Base-by-base conservation (phyloP, 306 rosid species). In the Sechiopsis laciniata region DNA sequence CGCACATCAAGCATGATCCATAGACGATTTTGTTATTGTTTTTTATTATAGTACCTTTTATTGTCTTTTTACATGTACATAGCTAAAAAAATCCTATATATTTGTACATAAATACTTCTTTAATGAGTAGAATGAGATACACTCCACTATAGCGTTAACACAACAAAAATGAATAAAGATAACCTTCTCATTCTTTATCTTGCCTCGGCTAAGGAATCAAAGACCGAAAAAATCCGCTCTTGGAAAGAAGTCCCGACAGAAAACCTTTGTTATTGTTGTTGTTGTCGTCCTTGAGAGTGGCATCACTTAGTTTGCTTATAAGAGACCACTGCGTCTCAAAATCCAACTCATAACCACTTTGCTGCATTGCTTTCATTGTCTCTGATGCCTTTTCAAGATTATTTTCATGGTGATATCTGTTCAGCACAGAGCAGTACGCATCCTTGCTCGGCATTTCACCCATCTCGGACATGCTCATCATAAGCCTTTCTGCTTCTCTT, bases 251-350 rank as follows among this genome's bases (percentile, higher is more conserved):
- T 69, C 83, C 85, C 26, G 92, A 79, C 53, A 94, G 83, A 83
- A 94, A 89, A 32, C 97, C 94, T 84, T 76, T 73, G 20, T 80
- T 76, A 16, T 77, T 82, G 73, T 68, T 80, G 64, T 75, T 77
- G 24, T 35, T 48, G 66, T 57, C 74, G 45, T 42, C 48, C 78
- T 87, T 88, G 67, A 69, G 70, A 58, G 75, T 72, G 32, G 65
- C 81, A 57, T 69, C 79, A 69, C 82, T 87, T 40, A 94, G 81
- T 69, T 89, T 85, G 85, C 89, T 89, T 71, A 94, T 82, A 75
- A 90, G 87, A 76, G 98, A 94, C 98, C 97, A 90, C 61, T 94
- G 98, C 48, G 83, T 85, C 71, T 94, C 88, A 74, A 94, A 94
- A 78, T 94, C 97, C 65, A 97, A 96, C 76, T 87, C 85, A 74